A percentile compares a stretch with the other conserved stretches of the same genome.
Conservation (phyloP, 306 rosid species). For the Lathyrus sativus region DNA sequence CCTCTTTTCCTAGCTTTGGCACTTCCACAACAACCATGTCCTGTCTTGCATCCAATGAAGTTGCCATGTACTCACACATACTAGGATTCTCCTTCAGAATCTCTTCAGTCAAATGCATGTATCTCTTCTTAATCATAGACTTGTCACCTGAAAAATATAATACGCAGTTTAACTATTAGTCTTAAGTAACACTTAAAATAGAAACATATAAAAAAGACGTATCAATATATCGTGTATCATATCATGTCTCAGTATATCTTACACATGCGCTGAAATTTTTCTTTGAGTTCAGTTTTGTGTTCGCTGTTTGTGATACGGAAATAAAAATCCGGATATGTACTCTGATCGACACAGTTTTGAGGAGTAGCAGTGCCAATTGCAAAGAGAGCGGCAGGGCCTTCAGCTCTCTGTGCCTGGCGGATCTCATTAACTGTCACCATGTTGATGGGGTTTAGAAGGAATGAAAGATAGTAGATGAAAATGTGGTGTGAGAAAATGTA, state of each 20-base stretch:
- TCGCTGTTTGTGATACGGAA: conserved; percentile 59
- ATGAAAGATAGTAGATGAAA: background rate
- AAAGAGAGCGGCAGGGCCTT: conserved; percentile 64
- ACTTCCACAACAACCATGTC: conserved; percentile 47
- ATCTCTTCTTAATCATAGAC: conserved; percentile 5
- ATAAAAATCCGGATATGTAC: conserved; percentile 57
- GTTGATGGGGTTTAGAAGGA: background rate
- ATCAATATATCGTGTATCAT: too few species aligned
- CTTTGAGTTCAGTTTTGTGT: background rate
- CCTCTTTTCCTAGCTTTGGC: conserved; percentile 42
- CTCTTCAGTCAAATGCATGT: conserved; percentile 10
- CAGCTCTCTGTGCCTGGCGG: conserved; percentile 60
- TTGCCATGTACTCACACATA: conserved; percentile 43
- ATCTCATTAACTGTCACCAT: conserved; percentile 49
- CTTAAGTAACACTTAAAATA: background rate
- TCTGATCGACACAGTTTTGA: conserved; percentile 54
- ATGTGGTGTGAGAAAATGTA: background rate
- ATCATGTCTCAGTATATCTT: background rate
- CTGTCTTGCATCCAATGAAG: conserved; percentile 42
- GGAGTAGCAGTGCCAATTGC: conserved; percentile 68
- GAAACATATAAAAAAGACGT: background rate
- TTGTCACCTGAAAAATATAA: conserved; percentile 33
- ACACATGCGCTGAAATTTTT: conserved; percentile 40
- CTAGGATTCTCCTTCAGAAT: conserved; percentile 8
- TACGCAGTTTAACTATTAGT: background rate